Conservation (phyloP, 1,139 yeast species). For the Arxiozyma slooffiae region DNA sequence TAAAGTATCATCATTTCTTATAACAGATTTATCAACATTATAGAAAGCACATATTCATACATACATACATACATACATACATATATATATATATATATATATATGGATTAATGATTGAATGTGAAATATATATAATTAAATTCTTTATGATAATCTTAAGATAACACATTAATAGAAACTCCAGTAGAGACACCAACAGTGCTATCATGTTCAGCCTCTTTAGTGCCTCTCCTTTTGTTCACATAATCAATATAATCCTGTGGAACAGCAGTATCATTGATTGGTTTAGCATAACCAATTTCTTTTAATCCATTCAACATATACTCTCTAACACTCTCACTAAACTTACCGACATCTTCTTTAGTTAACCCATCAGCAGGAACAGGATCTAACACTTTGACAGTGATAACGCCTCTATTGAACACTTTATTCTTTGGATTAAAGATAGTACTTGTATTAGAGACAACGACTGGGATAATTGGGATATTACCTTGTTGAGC, state of each 20-base stretch:
- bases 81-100: too few relatives aligned
- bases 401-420: constrained; percentile 54
- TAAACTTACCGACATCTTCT: constrained; percentile 49
- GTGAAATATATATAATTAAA: too few relatives aligned
- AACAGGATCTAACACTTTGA: constrained; percentile 61
- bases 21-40: too few relatives aligned
- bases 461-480: constrained; percentile 74
- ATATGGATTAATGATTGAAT: too few relatives aligned
- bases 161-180: neutral
- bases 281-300: constrained; percentile 37
- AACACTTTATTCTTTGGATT: constrained; percentile 48
- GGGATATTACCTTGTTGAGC: constrained; percentile 91
- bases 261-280: constrained; percentile 25
- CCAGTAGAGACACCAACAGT: constrained; percentile 1
- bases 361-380: constrained; percentile 48
- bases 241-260: constrained; percentile 6
- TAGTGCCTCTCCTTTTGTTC: neutral
- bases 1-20: too few relatives aligned
- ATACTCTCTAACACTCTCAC: constrained; percentile 33
- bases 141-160: too few relatives aligned
- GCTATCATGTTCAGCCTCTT: neutral
- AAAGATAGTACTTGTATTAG: constrained; percentile 72
- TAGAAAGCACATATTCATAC: too few relatives aligned
- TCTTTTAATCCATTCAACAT: constrained; percentile 35
- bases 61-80: too few relatives aligned